Conservation (phyloP, 2,329 filamentous ascomycete species). For the Coniochaeta ligniaria region DNA sequence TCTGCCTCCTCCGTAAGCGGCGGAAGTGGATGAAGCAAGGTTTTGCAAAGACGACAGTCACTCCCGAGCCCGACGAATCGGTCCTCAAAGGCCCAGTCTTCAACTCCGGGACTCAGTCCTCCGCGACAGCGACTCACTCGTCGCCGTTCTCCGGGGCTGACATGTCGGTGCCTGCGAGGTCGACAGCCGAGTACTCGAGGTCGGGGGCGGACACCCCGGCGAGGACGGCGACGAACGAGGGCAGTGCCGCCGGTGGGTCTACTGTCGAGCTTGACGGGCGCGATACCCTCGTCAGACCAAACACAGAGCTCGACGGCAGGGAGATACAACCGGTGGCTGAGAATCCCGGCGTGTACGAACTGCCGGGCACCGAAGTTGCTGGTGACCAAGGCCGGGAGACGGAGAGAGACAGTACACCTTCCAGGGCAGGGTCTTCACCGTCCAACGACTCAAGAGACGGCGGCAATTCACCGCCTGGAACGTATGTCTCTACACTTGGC, state of each 20-base stretch:
- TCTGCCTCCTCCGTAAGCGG: slow-evolving; percentile 13
- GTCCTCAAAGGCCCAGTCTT: slow-evolving; percentile 21
- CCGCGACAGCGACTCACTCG: slow-evolving; percentile 11
- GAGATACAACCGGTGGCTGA: slow-evolving; percentile 10
- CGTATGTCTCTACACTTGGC: slow-evolving; percentile 18
- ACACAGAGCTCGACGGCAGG: slow-evolving; percentile 13
- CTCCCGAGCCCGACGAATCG: slow-evolving; percentile 15
- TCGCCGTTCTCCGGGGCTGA: slow-evolving; percentile 14
- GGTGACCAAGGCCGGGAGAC: not conserved
- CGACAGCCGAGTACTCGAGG: slow-evolving; percentile 5
- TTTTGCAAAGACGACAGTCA: slow-evolving; percentile 9
- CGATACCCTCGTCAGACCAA: slow-evolving; percentile 7
- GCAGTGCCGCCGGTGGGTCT: not conserved
- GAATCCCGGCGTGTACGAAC: slow-evolving; percentile 17
- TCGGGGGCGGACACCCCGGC: slow-evolving; percentile 4
- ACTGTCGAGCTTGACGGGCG: slow-evolving; percentile 10
- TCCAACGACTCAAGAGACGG: slow-evolving; percentile 7
- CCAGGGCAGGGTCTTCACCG: slow-evolving; percentile 8
- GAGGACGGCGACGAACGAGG: not conserved
- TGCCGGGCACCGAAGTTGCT: slow-evolving; percentile 14
- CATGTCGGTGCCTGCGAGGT: slow-evolving; percentile 8
- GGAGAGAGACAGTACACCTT: slow-evolving; percentile 5
- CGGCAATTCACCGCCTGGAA: slow-evolving; percentile 14
- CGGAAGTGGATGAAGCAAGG: slow-evolving; percentile 13
- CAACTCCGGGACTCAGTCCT: slow-evolving; percentile 14